Conservation (phyloP, 2,329 filamentous ascomycete species). For the Geosmithia morbida region DNA sequence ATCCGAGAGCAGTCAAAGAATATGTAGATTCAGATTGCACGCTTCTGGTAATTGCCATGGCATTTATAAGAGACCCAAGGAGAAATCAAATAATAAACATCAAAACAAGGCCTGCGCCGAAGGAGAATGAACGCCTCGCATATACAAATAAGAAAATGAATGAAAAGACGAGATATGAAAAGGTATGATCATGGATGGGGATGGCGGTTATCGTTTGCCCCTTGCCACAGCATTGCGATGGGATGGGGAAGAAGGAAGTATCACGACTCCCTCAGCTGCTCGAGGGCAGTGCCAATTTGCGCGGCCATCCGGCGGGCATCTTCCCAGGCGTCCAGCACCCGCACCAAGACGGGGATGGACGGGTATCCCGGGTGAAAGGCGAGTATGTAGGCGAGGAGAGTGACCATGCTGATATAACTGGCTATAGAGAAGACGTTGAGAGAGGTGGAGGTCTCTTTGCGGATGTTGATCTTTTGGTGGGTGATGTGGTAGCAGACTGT, state of each 20-base stretch:
- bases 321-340: slow-evolving; percentile 13
- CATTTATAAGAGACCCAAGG: neutral
- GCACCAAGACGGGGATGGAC: slow-evolving; percentile 39
- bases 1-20: neutral
- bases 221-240: too few species aligned
- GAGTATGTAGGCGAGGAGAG: slow-evolving; percentile 53
- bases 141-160: neutral
- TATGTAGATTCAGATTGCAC: too few species aligned
- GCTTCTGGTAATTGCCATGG: too few species aligned
- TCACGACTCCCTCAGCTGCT: slow-evolving; percentile 14
- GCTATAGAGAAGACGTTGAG: slow-evolving; percentile 64
- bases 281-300: slow-evolving; percentile 14
- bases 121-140: neutral
- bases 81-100: neutral
- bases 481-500: slow-evolving; percentile 65
- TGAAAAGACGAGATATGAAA: too few species aligned
- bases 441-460: slow-evolving; percentile 66
- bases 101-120: neutral
- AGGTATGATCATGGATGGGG: too few species aligned
- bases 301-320: slow-evolving; percentile 11
- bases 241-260: neutral
- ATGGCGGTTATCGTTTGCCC: too few species aligned
- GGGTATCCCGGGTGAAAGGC: slow-evolving; percentile 45
- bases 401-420: slow-evolving; percentile 62
- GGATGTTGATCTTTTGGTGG: slow-evolving; percentile 65